Base-by-base conservation (phyloP, 2,329 filamentous ascomycete species). In the Seiridium unicorne region DNA sequence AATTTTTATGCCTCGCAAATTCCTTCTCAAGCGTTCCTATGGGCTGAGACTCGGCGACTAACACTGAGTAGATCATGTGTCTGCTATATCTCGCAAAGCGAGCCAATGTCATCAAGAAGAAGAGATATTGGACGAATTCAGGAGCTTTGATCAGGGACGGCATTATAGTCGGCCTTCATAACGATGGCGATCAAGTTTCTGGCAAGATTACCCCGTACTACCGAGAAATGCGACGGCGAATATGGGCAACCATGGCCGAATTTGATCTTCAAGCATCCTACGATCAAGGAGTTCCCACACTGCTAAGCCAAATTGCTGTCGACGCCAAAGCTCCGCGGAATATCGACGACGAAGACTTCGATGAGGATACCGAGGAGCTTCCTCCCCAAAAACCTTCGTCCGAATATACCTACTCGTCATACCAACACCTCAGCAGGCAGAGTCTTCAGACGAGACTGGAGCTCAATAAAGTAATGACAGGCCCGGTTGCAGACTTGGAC, bases 81-180 rank as follows among this genome's bases (percentile, higher is more conserved):
- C 73, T 88, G 38, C 67, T 84, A n/a, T 87, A 86, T 63, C 78
- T 87, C 2, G 83, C 82, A 48, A 87, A 87, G 76, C 77, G 83
- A 36, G 81, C 87, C 63, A 88, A 88, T 71, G 84, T 81, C 2
- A 81, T 87, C 64, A 86, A 87, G 76, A 87, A 87, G 79, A 87
- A 87, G 77, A 78, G 83, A 10, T 87, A 85, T 70, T 87, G 84
- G 84, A 84, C 82, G 13, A 77, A 79, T 44, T 77, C 84, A 1
- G 84, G 84, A 0, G 76, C 80, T 4, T 74, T 87, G 59, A 79
- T 86, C 11, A 83, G 84, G 53, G 82, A 87, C 56, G 84, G 81
- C 58, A 81, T 87, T 60, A 80, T 81, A 2, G 80, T 87, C 36
- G 84, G 84, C 13, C 75, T 88, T 51, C 85, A 88, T 65, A 81